These are phyloP conservation scores for Ganoderma boninense DNA, from an alignment of 1,284 basidiomycete genomes.

Conservation along the genomic window DNA sequence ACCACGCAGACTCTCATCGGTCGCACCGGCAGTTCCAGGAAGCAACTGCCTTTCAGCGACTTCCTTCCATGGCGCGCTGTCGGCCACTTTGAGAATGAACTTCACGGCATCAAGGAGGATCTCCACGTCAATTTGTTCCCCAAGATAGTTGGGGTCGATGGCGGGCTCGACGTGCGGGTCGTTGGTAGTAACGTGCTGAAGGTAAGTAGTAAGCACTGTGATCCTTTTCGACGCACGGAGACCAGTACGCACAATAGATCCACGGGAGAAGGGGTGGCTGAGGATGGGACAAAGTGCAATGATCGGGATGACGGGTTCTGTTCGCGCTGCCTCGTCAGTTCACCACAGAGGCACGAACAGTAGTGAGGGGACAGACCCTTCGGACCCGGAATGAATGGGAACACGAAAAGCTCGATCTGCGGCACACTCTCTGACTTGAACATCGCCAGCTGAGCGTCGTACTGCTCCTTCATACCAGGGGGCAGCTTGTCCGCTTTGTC, in stretches of 20 bases:
- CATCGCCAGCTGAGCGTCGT: slow-evolving; percentile 24
- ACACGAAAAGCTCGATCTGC: slow-evolving; percentile 15
- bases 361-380: slow-evolving; percentile 9
- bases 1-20: slow-evolving; percentile 26
- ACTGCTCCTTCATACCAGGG: slow-evolving; percentile 28
- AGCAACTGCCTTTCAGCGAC: slow-evolving; percentile 18
- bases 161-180: slow-evolving; percentile 48
- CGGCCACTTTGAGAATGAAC: slow-evolving; percentile 37
- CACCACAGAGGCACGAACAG: neutral
- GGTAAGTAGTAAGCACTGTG: neutral
- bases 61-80: slow-evolving; percentile 17
- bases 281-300: slow-evolving; percentile 22
- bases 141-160: slow-evolving; percentile 53
- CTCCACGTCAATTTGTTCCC: slow-evolving; percentile 44
- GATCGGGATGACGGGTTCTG: slow-evolving; percentile 29
- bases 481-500: slow-evolving; percentile 1
- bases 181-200: slow-evolving; percentile 43
- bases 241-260: slow-evolving; percentile 44
- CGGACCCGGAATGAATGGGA: slow-evolving; percentile 21
- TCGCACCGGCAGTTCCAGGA: slow-evolving; percentile 19
- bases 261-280: slow-evolving; percentile 42
- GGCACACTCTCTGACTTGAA: slow-evolving; percentile 23
- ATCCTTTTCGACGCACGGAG: neutral
- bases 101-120: slow-evolving; percentile 50
- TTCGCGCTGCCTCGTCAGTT: neutral